Evolutionary conservation across 2,329 filamentous ascomycete genomes (phyloP).

Genomic region (Knufia fluminis): DNA sequence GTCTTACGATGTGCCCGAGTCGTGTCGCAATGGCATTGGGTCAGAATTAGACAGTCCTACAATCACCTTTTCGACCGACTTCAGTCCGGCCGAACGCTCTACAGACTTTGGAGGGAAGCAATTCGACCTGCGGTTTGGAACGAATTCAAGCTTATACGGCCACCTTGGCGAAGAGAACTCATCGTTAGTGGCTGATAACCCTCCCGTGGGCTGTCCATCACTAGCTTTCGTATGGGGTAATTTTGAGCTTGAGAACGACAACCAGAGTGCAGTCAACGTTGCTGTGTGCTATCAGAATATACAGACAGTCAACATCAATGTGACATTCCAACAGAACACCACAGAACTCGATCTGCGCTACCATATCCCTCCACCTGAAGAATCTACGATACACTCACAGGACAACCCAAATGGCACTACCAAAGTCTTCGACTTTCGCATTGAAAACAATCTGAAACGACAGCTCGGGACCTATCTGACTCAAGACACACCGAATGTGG

Average conservation of each 20-base stretch:
- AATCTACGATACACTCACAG: conserved; percentile 10
- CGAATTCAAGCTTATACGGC: conserved; percentile 15
- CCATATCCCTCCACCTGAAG: conserved; percentile 11
- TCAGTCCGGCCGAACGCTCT: background rate
- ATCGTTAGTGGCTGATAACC: conserved; percentile 20
- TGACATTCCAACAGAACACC: conserved; percentile 17
- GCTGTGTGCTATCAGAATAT: conserved; percentile 23
- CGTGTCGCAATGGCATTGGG: conserved; percentile 15
- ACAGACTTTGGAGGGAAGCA: conserved; percentile 17
- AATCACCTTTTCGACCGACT: conserved; percentile 13
- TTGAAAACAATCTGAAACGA: conserved; percentile 21
- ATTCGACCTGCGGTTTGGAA: conserved; percentile 20
- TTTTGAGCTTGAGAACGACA: conserved; percentile 14
- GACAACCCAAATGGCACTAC: conserved; percentile 17
- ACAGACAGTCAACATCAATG: conserved; percentile 15
- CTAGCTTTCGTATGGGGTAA: conserved; percentile 21
- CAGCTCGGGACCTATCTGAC: conserved; percentile 16
- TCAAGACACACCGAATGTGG: conserved; percentile 12
- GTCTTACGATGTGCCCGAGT: conserved; percentile 16
- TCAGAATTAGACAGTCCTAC: conserved; percentile 11
- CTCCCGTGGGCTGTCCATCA: conserved; percentile 20
- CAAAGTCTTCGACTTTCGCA: conserved; percentile 21
- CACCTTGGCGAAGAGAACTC: conserved; percentile 18
- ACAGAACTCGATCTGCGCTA: conserved; percentile 15
- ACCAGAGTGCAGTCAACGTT: conserved; percentile 17